A percentile compares a stretch with the other conserved stretches of the same genome.
phyloP scores from a whole-genome alignment of 331 rosid species.

The Pyracantha coccinea region DNA sequence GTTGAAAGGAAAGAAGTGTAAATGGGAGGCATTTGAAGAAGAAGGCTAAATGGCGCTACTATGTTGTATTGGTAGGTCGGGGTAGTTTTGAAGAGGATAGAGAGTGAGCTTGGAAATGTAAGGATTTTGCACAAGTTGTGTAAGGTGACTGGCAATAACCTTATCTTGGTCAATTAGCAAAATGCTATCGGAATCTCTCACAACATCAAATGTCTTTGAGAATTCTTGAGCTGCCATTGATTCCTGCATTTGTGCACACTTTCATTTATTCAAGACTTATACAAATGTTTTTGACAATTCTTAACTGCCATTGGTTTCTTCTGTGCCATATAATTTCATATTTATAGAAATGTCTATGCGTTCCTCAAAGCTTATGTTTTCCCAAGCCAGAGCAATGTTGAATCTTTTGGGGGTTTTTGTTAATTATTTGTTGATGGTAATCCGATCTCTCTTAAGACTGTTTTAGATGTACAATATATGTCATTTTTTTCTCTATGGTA shows the following conservation, averaged over 20 bases:
- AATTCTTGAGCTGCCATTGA: not conserved
- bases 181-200: not conserved
- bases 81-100: conserved; percentile 57
- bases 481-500: not conserved
- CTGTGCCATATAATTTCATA: not conserved
- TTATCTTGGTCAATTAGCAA: too few relatives aligned
- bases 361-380: not conserved
- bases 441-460: too few relatives aligned
- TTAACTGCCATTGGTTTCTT: not conserved
- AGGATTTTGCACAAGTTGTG: conserved; percentile 51
- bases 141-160: conserved; percentile 29
- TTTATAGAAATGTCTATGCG: not conserved
- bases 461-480: not conserved
- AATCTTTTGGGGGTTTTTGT: too few relatives aligned
- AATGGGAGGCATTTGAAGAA: too few relatives aligned
- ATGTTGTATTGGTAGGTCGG: conserved; percentile 30
- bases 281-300: not conserved
- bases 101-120: conserved; percentile 53
- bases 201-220: not conserved
- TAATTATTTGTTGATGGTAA: too few relatives aligned
- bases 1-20: too few relatives aligned
- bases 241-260: not conserved
- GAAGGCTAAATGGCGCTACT: not conserved
- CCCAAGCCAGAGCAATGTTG: too few relatives aligned
- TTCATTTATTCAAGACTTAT: not conserved